A percentile compares a stretch with the other conserved stretches of the same genome.
phyloP scores from a whole-genome alignment of 495 filamentous ascomycete species.

The Penicillium goetzii region DNA sequence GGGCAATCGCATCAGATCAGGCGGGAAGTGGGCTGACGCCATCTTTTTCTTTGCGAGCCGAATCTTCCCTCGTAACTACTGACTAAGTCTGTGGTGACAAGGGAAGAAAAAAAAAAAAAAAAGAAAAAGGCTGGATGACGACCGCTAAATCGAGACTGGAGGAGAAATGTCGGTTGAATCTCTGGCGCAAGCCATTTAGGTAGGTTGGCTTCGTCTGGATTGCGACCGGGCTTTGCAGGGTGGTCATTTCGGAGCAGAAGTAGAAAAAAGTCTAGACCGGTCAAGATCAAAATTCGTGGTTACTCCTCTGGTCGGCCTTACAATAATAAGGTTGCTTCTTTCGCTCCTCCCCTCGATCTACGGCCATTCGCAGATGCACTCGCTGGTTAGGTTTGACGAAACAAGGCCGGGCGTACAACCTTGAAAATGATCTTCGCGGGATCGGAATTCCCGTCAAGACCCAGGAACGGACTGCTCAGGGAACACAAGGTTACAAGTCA shows the following conservation, averaged over 20 bases:
- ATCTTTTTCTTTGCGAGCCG: constrained; percentile 9
- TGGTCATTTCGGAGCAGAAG: constrained; percentile 27
- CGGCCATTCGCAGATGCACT: neutral
- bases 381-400: neutral
- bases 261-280: constrained; percentile 35
- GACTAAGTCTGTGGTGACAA: neutral
- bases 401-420: neutral
- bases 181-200: constrained; percentile 16
- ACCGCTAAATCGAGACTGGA: neutral
- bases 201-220: constrained; percentile 11
- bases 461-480: constrained; percentile 23
- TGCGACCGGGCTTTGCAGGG: constrained; percentile 7
- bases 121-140: constrained; percentile 5
- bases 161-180: constrained; percentile 12
- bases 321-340: constrained; percentile 31
- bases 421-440: neutral
- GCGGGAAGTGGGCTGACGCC: constrained; percentile 27
- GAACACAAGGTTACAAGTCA: constrained; percentile 21
- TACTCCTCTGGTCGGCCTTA: constrained; percentile 16
- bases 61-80: neutral
- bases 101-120: constrained; percentile 5
- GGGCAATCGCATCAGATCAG: constrained; percentile 21
- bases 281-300: constrained; percentile 30
- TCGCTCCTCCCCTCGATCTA: neutral
- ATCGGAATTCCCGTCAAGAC: constrained; percentile 11